Base-by-base conservation (phyloP, 495 filamentous ascomycete genomes). In the Lasiosphaeria miniovina region DNA sequence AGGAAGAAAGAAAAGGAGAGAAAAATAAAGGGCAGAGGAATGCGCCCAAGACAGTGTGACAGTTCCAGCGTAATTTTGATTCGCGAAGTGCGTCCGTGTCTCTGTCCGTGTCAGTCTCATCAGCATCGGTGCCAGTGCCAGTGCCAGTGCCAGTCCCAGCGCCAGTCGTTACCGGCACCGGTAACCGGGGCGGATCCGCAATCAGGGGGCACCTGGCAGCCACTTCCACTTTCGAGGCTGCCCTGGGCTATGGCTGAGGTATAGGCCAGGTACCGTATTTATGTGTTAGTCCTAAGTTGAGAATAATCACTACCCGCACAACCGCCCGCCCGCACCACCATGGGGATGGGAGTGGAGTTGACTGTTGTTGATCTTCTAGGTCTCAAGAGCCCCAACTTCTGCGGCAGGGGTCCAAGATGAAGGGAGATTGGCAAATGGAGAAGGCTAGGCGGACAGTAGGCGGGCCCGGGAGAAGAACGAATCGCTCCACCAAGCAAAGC, bases 51-150 rank as follows among this genome's bases (percentile, higher is more conserved):
- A 62, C 49, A 64, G 59, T 60, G 63, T 61, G 64, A 64, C 62
- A 60, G 57, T 54, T 63, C 56, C 61, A 65, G 61, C 48, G 58
- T 55, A 66, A 66, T 65, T 66, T 66, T 64, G 61, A 65, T 63
- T 65, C 58, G 65, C 58, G 52, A 52, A 8, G 31, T 55, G 49
- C 40, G 11, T 46, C 33, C 6, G 51, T 54, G 56, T 49, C 46
- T 53, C 57, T 68, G 55, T 54, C 61, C 58, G 54, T 62, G 56
- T 65, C 51, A 57, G 57, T 64, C 54, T 62, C 62, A 65, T 61
- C 63, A 60, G 55, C 59, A 52, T 61, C 59, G 54, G 63, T 49
- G 43, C 41, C 35, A 55, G 46, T 17, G 38, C 55, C 60, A 48
- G 55, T 43, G 54, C 36, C 36, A 40, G 36, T 40, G 36, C 36